These are phyloP conservation scores for Pseudozyma thailandica DNA, from an alignment of 1,284 basidiomycete species.

Conservation along the genomic window DNA sequence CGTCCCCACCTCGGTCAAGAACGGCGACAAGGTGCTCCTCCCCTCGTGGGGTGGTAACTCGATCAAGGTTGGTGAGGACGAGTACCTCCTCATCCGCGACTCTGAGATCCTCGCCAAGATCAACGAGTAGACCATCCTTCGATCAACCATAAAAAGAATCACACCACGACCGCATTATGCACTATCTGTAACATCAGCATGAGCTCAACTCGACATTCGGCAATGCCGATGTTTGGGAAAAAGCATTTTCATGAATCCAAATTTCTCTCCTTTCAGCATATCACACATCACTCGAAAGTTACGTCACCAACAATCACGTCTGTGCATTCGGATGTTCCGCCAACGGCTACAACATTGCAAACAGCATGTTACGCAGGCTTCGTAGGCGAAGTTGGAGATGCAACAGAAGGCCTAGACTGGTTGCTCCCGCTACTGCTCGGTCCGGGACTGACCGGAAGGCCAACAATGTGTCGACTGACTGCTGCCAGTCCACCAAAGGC, in stretches of 20 bases:
- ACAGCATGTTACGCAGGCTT: neutral
- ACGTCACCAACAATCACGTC: neutral
- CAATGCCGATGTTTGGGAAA: neutral
- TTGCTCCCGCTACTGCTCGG: neutral
- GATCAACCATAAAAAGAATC: neutral
- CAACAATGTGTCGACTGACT: conserved; percentile 50
- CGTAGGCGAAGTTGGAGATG: neutral
- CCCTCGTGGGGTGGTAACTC: conserved; percentile 95
- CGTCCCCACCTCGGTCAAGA: conserved; percentile 81
- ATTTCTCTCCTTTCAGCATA: conserved; percentile 5
- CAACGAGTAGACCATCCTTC: conserved; percentile 77
- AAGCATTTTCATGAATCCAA: conserved; percentile 6
- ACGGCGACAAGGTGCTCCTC: conserved; percentile 90
- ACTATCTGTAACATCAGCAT: conserved; percentile 33
- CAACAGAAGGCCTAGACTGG: conserved; percentile 1
- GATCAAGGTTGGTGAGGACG: conserved; percentile 97
- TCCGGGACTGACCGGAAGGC: conserved; percentile 9
- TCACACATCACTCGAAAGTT: conserved; percentile 5
- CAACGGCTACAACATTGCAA: neutral
- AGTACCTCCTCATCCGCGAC: conserved; percentile 95
- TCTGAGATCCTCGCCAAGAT: conserved; percentile 96
- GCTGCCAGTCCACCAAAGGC: conserved; percentile 53
- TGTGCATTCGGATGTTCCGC: neutral
- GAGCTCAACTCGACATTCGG: neutral
- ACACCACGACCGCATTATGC: neutral